A percentile compares a stretch with the other conserved stretches of the same genome.
Evolutionary conservation across 2,329 filamentous ascomycete genomes (phyloP).

Genomic region (Aspergillus sergii): DNA sequence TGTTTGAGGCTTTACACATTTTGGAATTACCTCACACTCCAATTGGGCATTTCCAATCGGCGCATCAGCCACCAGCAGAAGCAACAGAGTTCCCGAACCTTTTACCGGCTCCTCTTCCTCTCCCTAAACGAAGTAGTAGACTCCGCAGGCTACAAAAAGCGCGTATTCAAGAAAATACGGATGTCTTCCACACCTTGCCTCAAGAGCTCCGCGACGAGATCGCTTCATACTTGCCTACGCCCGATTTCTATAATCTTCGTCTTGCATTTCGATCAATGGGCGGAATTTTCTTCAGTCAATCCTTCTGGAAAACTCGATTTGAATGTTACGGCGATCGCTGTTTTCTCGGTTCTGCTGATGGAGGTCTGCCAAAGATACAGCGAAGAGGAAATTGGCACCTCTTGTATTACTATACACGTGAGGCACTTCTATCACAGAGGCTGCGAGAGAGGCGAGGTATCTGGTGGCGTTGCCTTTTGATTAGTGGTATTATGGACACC

Average conservation of each 20-base stretch:
- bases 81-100: background rate
- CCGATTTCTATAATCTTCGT: background rate
- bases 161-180: background rate
- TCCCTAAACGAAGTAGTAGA: background rate
- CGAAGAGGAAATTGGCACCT: background rate
- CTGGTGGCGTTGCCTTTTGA: background rate
- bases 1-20: background rate
- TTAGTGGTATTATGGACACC: background rate
- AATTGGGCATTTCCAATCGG: background rate
- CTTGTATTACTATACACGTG: background rate
- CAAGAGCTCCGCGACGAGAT: background rate
- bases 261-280: background rate
- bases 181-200: background rate
- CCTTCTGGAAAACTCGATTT: background rate
- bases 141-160: background rate
- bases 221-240: background rate
- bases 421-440: background rate
- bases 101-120: background rate
- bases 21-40: background rate
- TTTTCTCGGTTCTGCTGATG: background rate
- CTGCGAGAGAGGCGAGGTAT: background rate
- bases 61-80: background rate
- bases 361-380: background rate
- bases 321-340: background rate
- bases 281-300: background rate